These are phyloP conservation scores for Botryotinia calthae DNA, from an alignment of 2,329 filamentous ascomycete genomes.

Conservation along the genomic window DNA sequence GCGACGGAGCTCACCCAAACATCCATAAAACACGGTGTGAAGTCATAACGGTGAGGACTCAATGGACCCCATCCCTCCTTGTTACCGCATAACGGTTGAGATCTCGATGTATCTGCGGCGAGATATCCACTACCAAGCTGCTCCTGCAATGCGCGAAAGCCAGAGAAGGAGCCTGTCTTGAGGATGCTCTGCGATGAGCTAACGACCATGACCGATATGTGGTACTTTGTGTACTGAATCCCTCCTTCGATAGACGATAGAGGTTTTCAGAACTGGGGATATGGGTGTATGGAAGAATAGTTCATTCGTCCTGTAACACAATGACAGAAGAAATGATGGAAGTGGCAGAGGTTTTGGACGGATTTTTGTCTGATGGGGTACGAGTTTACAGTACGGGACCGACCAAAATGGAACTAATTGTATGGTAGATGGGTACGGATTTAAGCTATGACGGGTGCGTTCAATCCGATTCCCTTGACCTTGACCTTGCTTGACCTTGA, in stretches of 20 bases:
- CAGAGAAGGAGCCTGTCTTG: constrained; percentile 58
- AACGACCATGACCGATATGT: constrained; percentile 26
- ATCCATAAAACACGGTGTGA: constrained; percentile 97
- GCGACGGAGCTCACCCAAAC: constrained; percentile 80
- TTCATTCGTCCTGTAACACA: constrained; percentile 19
- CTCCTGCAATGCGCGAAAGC: constrained; percentile 49
- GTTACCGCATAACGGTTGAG: constrained; percentile 80
- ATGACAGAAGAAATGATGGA: constrained; percentile 16
- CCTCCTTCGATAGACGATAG: constrained; percentile 23
- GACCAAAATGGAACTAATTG: not conserved
- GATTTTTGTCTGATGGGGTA: not conserved
- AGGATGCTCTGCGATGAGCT: constrained; percentile 32
- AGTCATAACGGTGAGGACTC: constrained; percentile 83
- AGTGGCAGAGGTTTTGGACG: constrained; percentile 2
- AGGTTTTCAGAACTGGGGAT: constrained; percentile 24
- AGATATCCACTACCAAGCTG: constrained; percentile 61
- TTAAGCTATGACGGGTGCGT: constrained; percentile 3
- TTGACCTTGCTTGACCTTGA: not conserved
- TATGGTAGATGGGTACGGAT: constrained; percentile 1
- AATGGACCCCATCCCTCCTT: constrained; percentile 93
- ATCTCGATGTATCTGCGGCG: constrained; percentile 39
- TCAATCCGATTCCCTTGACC: not conserved
- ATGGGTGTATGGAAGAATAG: constrained; percentile 7
- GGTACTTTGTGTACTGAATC: constrained; percentile 21
- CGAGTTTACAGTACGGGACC: not conserved